Conservation (phyloP, 345 rosid species). For the Angophora floribunda region DNA sequence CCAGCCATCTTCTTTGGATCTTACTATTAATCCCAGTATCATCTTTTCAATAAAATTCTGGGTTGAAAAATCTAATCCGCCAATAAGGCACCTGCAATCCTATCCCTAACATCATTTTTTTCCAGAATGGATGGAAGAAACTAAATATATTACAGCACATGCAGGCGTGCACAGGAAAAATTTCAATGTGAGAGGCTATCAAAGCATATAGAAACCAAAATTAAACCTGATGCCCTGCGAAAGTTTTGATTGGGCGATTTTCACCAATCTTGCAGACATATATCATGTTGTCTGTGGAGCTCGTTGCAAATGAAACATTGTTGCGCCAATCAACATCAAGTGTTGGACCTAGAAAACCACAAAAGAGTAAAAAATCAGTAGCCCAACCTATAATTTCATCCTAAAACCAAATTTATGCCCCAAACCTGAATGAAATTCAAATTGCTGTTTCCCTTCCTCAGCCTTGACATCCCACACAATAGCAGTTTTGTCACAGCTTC, state of each 20-base stretch:
- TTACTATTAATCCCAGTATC: background rate
- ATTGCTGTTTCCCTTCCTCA: constrained; percentile 92
- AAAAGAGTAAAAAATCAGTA: background rate
- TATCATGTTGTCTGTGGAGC: constrained; percentile 90
- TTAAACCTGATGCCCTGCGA: constrained; percentile 89
- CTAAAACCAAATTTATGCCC: background rate
- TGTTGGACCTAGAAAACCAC: constrained; percentile 59
- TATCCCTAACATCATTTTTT: background rate
- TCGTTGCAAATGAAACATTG: constrained; percentile 93
- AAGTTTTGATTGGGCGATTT: constrained; percentile 56
- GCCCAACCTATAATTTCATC: background rate
- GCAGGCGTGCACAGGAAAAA: background rate
- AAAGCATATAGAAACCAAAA: background rate
- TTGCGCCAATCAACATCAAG: constrained; percentile 99
- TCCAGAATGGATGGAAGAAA: background rate
- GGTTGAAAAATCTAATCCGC: background rate
- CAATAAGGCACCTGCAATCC: background rate
- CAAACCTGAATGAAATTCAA: constrained; percentile 84
- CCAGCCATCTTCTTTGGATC: background rate
- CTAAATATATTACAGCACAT: background rate
- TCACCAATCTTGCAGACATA: constrained; percentile 95
- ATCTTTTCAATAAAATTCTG: background rate
- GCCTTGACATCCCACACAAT: constrained; percentile 98
- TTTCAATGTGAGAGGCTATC: background rate
- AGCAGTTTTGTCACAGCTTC: constrained; percentile 95